Percentiles rank a stretch among this genome's conserved stretches.
phyloP scores from a whole-genome alignment of 805 yeast genomes.

The Lachancea nothofagi region DNA sequence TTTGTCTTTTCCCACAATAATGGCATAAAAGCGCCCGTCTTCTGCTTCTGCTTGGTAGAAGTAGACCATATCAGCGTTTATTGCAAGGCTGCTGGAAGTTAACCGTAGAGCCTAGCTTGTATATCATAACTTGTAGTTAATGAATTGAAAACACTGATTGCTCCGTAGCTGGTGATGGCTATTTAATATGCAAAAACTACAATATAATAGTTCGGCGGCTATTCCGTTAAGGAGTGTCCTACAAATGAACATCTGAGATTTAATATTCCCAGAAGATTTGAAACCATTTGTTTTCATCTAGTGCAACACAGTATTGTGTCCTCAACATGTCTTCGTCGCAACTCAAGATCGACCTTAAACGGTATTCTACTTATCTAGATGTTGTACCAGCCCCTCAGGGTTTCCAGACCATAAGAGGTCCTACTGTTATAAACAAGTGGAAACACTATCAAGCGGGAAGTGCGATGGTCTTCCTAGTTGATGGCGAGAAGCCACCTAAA shows the following conservation, averaged over 20 bases:
- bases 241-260: too few relatives aligned
- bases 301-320: too few relatives aligned
- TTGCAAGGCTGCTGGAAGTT: too few relatives aligned
- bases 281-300: too few relatives aligned
- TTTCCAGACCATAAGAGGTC: slow-evolving; percentile 13
- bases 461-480: slow-evolving; percentile 8
- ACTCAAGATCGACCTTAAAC: neutral
- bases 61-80: slow-evolving; percentile 26
- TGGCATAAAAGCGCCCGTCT: slow-evolving; percentile 14
- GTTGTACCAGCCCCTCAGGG: slow-evolving; percentile 23
- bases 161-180: neutral
- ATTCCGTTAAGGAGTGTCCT: too few relatives aligned
- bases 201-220: too few relatives aligned
- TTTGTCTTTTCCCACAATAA: slow-evolving; percentile 65
- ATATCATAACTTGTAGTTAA: too few relatives aligned
- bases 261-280: too few relatives aligned
- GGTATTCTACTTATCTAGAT: slow-evolving; percentile 20
- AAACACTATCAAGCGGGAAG: slow-evolving; percentile 15
- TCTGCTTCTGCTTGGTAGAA: slow-evolving; percentile 26
- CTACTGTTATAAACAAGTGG: slow-evolving; percentile 19
- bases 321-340: neutral
- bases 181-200: neutral
- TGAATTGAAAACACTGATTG: neutral
- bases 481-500: neutral
- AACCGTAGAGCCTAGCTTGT: too few relatives aligned